Evolutionary conservation across 2,329 filamentous ascomycete species (phyloP).

Genomic region (Calonectria crousiana): DNA sequence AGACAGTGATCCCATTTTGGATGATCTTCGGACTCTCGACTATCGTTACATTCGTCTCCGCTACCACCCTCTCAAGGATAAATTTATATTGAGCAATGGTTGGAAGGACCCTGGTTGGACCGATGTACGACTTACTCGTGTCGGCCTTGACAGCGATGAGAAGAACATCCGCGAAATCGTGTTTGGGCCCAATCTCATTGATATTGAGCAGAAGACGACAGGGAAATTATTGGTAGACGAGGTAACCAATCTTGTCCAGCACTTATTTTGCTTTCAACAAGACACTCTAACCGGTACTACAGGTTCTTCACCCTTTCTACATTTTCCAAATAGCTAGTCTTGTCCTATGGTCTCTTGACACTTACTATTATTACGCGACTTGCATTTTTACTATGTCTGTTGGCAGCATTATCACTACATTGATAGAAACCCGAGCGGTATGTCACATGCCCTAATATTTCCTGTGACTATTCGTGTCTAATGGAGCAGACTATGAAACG

Average conservation of each 20-base stretch:
- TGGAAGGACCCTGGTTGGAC: slow-evolving; percentile 97
- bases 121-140: slow-evolving; percentile 78
- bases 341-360: slow-evolving; percentile 92
- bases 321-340: slow-evolving; percentile 97
- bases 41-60: slow-evolving; percentile 96
- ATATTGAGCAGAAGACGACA: slow-evolving; percentile 90
- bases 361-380: slow-evolving; percentile 97
- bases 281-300: not conserved
- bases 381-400: slow-evolving; percentile 97
- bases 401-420: slow-evolving; percentile 88
- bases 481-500: slow-evolving; percentile 81
- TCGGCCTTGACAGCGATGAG: slow-evolving; percentile 89
- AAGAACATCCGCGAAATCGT: slow-evolving; percentile 85
- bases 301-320: slow-evolving; percentile 97
- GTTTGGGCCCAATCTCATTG: slow-evolving; percentile 91
- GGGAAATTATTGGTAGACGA: slow-evolving; percentile 90
- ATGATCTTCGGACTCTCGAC: slow-evolving; percentile 81
- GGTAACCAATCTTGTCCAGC: slow-evolving; percentile 55
- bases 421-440: slow-evolving; percentile 89
- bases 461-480: not conserved
- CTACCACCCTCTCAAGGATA: slow-evolving; percentile 90
- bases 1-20: slow-evolving; percentile 79
- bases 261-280: not conserved
- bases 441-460: slow-evolving; percentile 45
- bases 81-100: slow-evolving; percentile 85